phyloP scores from a whole-genome alignment of 768 basidiomycete genomes.

The Suillus hirtellus region DNA sequence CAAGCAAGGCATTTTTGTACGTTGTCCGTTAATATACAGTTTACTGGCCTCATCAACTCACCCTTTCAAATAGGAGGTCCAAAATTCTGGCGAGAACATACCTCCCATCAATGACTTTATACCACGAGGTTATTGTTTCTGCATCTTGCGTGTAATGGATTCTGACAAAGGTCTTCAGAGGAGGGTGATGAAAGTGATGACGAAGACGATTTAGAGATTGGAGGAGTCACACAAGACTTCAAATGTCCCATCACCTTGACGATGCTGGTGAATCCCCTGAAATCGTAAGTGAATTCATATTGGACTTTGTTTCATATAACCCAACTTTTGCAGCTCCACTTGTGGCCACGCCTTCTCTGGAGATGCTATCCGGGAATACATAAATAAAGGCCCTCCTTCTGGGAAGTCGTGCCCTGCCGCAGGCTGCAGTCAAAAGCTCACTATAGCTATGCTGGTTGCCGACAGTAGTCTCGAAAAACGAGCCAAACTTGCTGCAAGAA shows the following conservation, averaged over 20 bases:
- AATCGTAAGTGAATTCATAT: constrained; percentile 59
- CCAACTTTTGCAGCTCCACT: constrained; percentile 42
- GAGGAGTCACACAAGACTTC: constrained; percentile 81
- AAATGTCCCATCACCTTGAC: constrained; percentile 81
- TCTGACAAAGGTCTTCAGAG: constrained; percentile 46
- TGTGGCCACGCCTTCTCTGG: constrained; percentile 87
- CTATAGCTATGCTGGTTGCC: constrained; percentile 46
- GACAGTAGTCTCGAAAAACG: constrained; percentile 64
- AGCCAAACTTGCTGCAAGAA: constrained; percentile 58
- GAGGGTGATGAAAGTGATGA: constrained; percentile 78
- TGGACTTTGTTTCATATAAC: constrained; percentile 7
- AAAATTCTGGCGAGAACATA: constrained; percentile 65
- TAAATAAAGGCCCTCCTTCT: constrained; percentile 37
- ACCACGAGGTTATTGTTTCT: constrained; percentile 51
- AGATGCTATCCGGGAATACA: constrained; percentile 65
- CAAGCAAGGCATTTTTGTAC: constrained; percentile 66
- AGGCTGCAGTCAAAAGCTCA: constrained; percentile 67
- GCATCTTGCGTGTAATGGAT: constrained; percentile 9
- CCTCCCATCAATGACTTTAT: constrained; percentile 78
- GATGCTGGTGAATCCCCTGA: constrained; percentile 69
- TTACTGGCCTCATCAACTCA: background rate
- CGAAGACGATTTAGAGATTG: constrained; percentile 88
- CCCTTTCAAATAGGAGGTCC: constrained; percentile 52
- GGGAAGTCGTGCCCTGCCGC: constrained; percentile 64
- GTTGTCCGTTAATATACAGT: constrained; percentile 25